These are phyloP conservation scores for Yarrowia keelungensis DNA, from an alignment of 805 yeast species.

Conservation along the genomic window DNA sequence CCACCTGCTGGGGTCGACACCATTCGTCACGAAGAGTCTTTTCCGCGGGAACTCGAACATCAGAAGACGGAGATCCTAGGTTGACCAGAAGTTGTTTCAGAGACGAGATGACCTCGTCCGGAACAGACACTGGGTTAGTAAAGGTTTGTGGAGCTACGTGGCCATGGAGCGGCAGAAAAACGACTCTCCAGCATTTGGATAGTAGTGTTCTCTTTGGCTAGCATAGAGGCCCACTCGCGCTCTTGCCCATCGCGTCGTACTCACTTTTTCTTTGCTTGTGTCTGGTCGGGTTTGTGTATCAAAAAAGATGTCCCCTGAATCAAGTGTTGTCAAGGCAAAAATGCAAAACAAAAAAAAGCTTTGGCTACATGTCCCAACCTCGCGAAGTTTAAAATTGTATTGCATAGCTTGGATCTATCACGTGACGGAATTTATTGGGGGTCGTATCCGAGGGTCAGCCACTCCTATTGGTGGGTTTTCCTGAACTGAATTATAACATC, in stretches of 20 bases:
- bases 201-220: too few relatives aligned
- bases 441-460: too few relatives aligned
- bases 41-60: slow-evolving; percentile 79
- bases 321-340: slow-evolving; percentile 34
- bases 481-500: too few relatives aligned
- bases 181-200: too few relatives aligned
- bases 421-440: not conserved
- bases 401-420: not conserved
- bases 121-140: slow-evolving; percentile 49
- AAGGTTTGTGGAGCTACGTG: slow-evolving; percentile 5
- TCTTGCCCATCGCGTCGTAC: not conserved
- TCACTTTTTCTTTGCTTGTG: slow-evolving; percentile 17
- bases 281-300: slow-evolving; percentile 5
- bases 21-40: slow-evolving; percentile 73
- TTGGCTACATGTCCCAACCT: slow-evolving; percentile 32
- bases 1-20: slow-evolving; percentile 65
- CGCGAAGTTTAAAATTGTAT: slow-evolving; percentile 11
- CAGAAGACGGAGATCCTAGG: slow-evolving; percentile 80
- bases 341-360: slow-evolving; percentile 21
- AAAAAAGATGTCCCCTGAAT: slow-evolving; percentile 31
- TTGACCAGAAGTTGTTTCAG: slow-evolving; percentile 66
- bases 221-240: too few relatives aligned
- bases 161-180: not conserved
- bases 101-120: slow-evolving; percentile 65
- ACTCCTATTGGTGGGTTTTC: too few relatives aligned